A percentile compares a stretch with the other conserved stretches of the same genome.
Conservation (phyloP, 306 rosid genomes). For the Crataegus laevigata region DNA sequence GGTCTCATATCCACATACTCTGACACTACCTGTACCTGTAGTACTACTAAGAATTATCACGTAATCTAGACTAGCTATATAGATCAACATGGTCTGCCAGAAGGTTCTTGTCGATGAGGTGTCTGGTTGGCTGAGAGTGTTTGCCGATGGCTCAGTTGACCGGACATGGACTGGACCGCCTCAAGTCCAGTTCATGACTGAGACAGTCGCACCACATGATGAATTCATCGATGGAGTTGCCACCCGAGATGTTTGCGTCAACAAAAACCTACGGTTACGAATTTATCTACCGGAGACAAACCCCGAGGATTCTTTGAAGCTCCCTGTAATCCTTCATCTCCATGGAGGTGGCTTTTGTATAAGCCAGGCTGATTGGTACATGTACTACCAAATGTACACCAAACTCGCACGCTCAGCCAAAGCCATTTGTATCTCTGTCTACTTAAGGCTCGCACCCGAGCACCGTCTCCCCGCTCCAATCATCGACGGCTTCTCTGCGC, state of each 20-base stretch:
- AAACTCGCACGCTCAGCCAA: constrained; percentile 22
- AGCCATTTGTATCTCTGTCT: constrained; percentile 42
- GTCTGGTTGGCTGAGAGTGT: constrained; percentile 58
- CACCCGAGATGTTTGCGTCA: constrained; percentile 22
- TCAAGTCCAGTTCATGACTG: constrained; percentile 35
- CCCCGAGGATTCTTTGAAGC: neutral
- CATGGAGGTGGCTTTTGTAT: constrained; percentile 82
- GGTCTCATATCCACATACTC: neutral
- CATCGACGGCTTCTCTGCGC: constrained; percentile 36
- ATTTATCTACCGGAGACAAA: constrained; percentile 44
- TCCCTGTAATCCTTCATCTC: constrained; percentile 48
- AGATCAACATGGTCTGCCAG: constrained; percentile 24
- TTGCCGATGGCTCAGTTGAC: constrained; percentile 58
- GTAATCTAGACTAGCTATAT: neutral
- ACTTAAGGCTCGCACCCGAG: constrained; percentile 49
- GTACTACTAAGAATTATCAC: neutral
- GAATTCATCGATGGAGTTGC: constrained; percentile 48
- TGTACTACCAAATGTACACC: constrained; percentile 47
- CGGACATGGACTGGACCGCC: constrained; percentile 60
- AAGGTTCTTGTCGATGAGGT: constrained; percentile 45
- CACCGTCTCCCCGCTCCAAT: constrained; percentile 57
- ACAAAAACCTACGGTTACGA: constrained; percentile 20
- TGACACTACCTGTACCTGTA: neutral
- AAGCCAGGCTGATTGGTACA: constrained; percentile 54
- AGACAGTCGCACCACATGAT: constrained; percentile 38